phyloP scores from a whole-genome alignment of 2,329 filamentous ascomycete species.

The Elsinoe necatrix region DNA sequence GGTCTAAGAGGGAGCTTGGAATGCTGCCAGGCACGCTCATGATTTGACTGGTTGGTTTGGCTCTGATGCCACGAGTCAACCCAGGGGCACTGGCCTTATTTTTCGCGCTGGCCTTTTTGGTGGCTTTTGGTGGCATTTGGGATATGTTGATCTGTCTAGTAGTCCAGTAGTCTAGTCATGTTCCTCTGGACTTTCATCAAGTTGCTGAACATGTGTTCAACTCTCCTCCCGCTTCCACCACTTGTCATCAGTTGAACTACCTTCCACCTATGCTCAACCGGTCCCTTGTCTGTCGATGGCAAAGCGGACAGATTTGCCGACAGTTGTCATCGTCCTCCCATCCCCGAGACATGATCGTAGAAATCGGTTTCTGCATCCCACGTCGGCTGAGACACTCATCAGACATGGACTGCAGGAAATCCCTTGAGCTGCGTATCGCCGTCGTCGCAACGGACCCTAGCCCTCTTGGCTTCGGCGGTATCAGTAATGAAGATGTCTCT shows the following conservation, averaged over 20 bases:
- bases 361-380: not conserved
- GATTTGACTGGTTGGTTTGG: not conserved
- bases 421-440: not conserved
- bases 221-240: not conserved
- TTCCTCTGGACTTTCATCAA: not conserved
- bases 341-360: conserved; percentile 10
- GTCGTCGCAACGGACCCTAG: not conserved
- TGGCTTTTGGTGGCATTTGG: not conserved
- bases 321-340: conserved; percentile 1
- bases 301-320: not conserved
- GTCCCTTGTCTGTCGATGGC: not conserved
- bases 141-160: not conserved
- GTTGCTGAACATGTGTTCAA: not conserved
- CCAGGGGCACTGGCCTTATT: not conserved
- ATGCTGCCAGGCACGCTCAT: not conserved
- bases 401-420: conserved; percentile 1
- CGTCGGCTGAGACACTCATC: conserved; percentile 8
- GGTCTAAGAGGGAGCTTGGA: not conserved
- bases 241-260: not conserved
- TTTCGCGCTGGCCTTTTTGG: not conserved
- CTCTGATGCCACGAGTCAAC: not conserved
- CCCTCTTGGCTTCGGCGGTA: not conserved
- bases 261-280: not conserved
- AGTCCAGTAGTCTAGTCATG: not conserved
- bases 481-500: not conserved